Evolutionary conservation across 345 rosid genomes (phyloP).

Genomic region (Pugionium dolabratum): DNA sequence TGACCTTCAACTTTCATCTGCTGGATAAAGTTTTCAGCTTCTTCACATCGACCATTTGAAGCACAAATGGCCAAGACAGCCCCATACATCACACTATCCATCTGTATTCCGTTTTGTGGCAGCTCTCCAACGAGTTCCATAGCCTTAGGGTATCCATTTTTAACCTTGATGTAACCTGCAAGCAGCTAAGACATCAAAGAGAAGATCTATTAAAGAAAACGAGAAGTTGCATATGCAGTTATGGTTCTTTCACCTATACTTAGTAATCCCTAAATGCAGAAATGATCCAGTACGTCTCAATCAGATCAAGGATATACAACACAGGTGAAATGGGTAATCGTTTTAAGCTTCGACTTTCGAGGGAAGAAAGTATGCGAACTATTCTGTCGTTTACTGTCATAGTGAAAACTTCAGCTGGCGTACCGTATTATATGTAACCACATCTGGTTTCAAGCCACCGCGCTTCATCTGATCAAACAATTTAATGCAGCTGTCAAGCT

Average conservation of each 20-base stretch:
- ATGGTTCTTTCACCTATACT: conserved; percentile 18
- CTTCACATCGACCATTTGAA: conserved; percentile 67
- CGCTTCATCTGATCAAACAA: conserved; percentile 90
- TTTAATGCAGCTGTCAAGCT: conserved; percentile 57
- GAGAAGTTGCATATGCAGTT: background rate
- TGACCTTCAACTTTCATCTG: conserved; percentile 83
- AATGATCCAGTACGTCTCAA: background rate
- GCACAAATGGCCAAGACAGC: conserved; percentile 88
- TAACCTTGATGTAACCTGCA: conserved; percentile 78
- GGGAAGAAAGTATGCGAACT: background rate
- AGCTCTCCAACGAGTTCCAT: conserved; percentile 71
- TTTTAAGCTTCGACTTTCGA: background rate
- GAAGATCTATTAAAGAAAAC: conserved; percentile 22
- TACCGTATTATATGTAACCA: conserved; percentile 82
- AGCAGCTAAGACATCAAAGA: conserved; percentile 62
- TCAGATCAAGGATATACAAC: background rate
- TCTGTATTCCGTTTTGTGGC: conserved; percentile 52
- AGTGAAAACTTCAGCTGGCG: conserved; percentile 16
- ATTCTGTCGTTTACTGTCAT: background rate
- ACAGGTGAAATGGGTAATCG: conserved; percentile 6
- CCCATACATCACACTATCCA: conserved; percentile 86
- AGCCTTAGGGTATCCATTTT: conserved; percentile 68
- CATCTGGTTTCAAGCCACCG: conserved; percentile 81
- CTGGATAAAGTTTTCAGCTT: conserved; percentile 70
- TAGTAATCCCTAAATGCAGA: conserved; percentile 1